Evolutionary conservation across 352 stramenopile species (phyloP), one percentile per base, ranked within the genome.

Genomic region (Phytophthora agathidicida): DNA sequence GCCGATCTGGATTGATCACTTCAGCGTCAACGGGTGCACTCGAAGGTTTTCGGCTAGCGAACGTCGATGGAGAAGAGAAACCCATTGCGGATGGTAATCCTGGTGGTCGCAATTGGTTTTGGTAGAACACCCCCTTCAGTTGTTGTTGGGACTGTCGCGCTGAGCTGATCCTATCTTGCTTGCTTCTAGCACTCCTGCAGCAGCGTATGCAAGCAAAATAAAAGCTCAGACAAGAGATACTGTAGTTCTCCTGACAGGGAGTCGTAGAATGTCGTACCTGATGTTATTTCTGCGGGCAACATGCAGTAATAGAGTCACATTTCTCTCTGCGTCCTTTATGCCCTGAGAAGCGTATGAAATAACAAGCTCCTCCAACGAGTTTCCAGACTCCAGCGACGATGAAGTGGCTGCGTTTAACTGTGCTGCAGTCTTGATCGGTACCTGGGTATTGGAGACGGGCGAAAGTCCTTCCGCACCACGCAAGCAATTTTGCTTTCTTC

Each of bases 71-170:
- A 36, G 48, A 24, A 24, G 48, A 39, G 22, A 45, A 44, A 13
- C 3, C 13, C 20, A 56, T 41, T 32, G 43, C 37, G 33, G 44
- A 27, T 43, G 58, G 58, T 16, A 68, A 7, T 7, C 68, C 50
- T 13, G 58, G 64, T 41, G 41, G 57, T 20, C 51, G 50, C 23
- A 65, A 37, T 16, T 62, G 38, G 23, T 58, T 67, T 27, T 49
- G 60, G 44, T 70, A 67, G 50, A 73, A 73, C 26, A 73, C 24
- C 17, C 65, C 53, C 50, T 56, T 60, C 8, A 57, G 22, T 24
- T 57, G 31, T 17, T 23, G 33, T 9, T n/a, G n/a, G n/a, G 50
- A 47, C 14, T 36, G 48, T 16, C 24, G 20, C 22, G 48, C 23
- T 16, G 32, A 23, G 13, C 14, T 49, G 26, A 13, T 28, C n/a